Percentiles rank a stretch among this genome's conserved stretches.
Evolutionary conservation across 2,329 filamentous ascomycete genomes (phyloP).

Genomic region (Didymella pomorum): DNA sequence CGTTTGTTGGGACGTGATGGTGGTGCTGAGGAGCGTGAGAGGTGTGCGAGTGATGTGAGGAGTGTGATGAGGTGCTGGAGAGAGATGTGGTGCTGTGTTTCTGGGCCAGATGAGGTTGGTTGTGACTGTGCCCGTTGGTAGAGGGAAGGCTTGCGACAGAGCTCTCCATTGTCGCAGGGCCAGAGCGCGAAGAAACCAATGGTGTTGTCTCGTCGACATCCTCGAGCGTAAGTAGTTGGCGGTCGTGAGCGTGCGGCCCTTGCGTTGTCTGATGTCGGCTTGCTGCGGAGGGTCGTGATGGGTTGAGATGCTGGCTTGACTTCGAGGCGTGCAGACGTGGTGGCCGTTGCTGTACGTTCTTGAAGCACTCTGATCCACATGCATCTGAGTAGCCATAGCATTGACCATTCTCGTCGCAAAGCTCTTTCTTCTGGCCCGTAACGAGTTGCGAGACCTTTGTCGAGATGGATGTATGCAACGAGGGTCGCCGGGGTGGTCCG

Average conservation of each 20-base stretch:
- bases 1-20: slow-evolving; percentile 93
- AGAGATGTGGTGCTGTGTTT: slow-evolving; percentile 19
- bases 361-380: slow-evolving; percentile 68
- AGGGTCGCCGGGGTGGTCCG: slow-evolving; percentile 43
- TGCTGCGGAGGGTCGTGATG: slow-evolving; percentile 29
- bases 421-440: slow-evolving; percentile 54
- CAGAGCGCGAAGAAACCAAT: slow-evolving; percentile 35
- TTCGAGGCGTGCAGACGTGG: slow-evolving; percentile 33
- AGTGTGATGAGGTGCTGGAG: slow-evolving; percentile 19
- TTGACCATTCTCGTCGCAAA: slow-evolving; percentile 65
- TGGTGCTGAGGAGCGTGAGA: slow-evolving; percentile 69
- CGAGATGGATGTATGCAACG: slow-evolving; percentile 53
- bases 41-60: slow-evolving; percentile 27
- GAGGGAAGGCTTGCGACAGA: slow-evolving; percentile 29
- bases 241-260: slow-evolving; percentile 33
- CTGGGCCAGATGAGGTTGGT: slow-evolving; percentile 1
- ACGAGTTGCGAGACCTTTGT: slow-evolving; percentile 60
- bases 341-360: slow-evolving; percentile 54
- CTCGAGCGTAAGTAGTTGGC: slow-evolving; percentile 38
- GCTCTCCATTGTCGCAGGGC: slow-evolving; percentile 36
- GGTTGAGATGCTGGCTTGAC: slow-evolving; percentile 28
- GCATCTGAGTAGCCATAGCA: slow-evolving; percentile 69
- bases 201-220: slow-evolving; percentile 39
- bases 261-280: slow-evolving; percentile 36
- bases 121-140: slow-evolving; percentile 14